These are phyloP conservation scores for Cyberlindnera mrakii DNA, from an alignment of 805 yeast species.

Conservation along the genomic window DNA sequence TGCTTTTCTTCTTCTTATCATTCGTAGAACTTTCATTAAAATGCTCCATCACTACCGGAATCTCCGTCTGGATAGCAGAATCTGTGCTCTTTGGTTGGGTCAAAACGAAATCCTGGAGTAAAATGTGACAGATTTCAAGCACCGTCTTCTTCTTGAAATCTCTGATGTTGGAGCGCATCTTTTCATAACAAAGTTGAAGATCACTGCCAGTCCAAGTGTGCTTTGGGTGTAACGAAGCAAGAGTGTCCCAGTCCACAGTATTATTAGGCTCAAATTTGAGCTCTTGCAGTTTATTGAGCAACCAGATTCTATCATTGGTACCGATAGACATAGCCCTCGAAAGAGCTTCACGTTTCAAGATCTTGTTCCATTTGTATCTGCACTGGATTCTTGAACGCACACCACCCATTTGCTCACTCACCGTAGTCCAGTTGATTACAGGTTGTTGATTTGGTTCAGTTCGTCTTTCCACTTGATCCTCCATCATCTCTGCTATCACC, in stretches of 20 bases:
- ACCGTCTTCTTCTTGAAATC: slow-evolving; percentile 38
- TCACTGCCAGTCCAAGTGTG: slow-evolving; percentile 54
- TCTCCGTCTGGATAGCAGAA: slow-evolving; percentile 8
- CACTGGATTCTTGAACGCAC: slow-evolving; percentile 88
- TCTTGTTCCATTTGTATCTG: slow-evolving; percentile 90
- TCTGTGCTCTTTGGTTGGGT: slow-evolving; percentile 14
- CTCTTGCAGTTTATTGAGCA: slow-evolving; percentile 40
- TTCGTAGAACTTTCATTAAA: slow-evolving; percentile 6
- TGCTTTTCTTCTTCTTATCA: slow-evolving; percentile 1
- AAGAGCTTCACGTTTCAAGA: slow-evolving; percentile 53
- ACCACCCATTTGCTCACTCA: slow-evolving; percentile 87
- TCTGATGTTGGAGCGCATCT: slow-evolving; percentile 45
- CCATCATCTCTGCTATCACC: slow-evolving; percentile 47
- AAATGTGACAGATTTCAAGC: slow-evolving; percentile 27
- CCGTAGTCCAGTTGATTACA: slow-evolving; percentile 83
- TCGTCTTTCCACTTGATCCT: slow-evolving; percentile 22
- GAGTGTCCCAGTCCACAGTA: slow-evolving; percentile 48
- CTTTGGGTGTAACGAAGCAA: slow-evolving; percentile 41
- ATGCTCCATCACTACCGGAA: slow-evolving; percentile 17
- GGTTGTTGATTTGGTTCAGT: slow-evolving; percentile 22
- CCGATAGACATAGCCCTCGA: slow-evolving; percentile 38
- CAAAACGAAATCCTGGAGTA: slow-evolving; percentile 18
- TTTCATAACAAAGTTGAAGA: slow-evolving; percentile 54
- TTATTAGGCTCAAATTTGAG: slow-evolving; percentile 35
- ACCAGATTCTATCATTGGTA: slow-evolving; percentile 43